Conservation (phyloP, 805 yeast species). For the Wickerhamiella qilinensis region DNA sequence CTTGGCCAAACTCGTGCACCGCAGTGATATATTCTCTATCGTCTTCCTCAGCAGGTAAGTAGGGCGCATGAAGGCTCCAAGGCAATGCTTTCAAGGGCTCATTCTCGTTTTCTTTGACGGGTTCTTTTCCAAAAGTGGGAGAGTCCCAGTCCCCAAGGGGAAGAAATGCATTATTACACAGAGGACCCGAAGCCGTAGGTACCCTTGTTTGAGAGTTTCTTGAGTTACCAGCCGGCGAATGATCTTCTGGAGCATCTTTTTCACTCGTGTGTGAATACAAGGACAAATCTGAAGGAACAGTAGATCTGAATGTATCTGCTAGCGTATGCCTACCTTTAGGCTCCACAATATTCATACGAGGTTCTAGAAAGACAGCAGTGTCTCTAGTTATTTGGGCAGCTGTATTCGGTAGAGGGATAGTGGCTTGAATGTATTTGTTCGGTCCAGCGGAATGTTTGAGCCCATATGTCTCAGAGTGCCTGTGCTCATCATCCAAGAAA, state of each 20-base stretch:
- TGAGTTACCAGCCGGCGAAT: too few relatives aligned
- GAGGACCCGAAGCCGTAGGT: too few relatives aligned
- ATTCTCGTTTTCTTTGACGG: too few relatives aligned
- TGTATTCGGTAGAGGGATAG: slow-evolving; percentile 46
- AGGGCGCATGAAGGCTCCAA: neutral
- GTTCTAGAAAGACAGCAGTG: slow-evolving; percentile 16
- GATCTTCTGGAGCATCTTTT: neutral
- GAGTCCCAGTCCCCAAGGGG: too few relatives aligned
- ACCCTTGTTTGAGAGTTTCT: too few relatives aligned
- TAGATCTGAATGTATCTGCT: neutral
- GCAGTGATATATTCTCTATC: slow-evolving; percentile 29
- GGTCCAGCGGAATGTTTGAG: neutral
- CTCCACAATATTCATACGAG: neutral
- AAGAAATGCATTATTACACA: too few relatives aligned
- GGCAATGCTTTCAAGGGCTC: neutral
- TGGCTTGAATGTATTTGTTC: slow-evolving; percentile 29
- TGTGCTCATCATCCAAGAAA: slow-evolving; percentile 35
- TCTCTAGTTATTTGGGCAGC: slow-evolving; percentile 41
- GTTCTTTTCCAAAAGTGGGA: too few relatives aligned
- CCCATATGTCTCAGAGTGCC: slow-evolving; percentile 21
- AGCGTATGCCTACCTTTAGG: neutral
- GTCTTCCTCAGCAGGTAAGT: slow-evolving; percentile 1
- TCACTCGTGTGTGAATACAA: neutral
- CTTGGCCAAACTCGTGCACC: slow-evolving; percentile 37
- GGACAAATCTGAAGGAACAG: neutral